Percentiles rank a stretch among this genome's conserved stretches.
Conservation (phyloP, 345 rosid species). For the Pistacia vera region DNA sequence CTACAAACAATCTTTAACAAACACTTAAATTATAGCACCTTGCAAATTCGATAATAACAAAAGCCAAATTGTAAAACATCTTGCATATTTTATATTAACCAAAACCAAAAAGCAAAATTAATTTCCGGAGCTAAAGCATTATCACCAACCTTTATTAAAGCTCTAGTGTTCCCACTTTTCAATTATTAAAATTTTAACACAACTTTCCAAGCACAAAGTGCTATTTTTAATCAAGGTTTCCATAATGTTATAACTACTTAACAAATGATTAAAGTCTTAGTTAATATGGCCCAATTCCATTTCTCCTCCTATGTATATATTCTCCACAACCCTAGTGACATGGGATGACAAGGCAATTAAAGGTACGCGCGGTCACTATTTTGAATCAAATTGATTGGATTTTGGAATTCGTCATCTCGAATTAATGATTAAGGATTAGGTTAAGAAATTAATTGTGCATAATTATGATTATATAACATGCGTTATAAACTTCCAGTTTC, state of each 20-base stretch:
- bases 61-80: too few species aligned
- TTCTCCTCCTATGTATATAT: background rate
- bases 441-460: background rate
- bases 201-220: conserved; percentile 22
- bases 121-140: background rate
- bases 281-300: conserved; percentile 1
- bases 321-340: background rate
- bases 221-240: conserved; percentile 6
- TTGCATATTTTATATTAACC: too few species aligned
- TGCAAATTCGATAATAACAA: background rate
- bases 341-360: background rate
- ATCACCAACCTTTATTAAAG: background rate
- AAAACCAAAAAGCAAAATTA: background rate
- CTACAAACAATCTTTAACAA: too few species aligned
- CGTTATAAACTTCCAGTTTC: too few species aligned
- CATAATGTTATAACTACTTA: background rate
- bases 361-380: too few species aligned
- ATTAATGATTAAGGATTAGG: background rate
- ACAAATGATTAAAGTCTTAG: conserved; percentile 10
- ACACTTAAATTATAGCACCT: too few species aligned
- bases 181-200: background rate
- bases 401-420: too few species aligned
- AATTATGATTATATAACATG: background rate
- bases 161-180: background rate
- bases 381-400: too few species aligned